A percentile compares a stretch with the other conserved stretches of the same genome.
Conservation (phyloP, 78 protist species). For the Capsaspora owczarzaki region DNA sequence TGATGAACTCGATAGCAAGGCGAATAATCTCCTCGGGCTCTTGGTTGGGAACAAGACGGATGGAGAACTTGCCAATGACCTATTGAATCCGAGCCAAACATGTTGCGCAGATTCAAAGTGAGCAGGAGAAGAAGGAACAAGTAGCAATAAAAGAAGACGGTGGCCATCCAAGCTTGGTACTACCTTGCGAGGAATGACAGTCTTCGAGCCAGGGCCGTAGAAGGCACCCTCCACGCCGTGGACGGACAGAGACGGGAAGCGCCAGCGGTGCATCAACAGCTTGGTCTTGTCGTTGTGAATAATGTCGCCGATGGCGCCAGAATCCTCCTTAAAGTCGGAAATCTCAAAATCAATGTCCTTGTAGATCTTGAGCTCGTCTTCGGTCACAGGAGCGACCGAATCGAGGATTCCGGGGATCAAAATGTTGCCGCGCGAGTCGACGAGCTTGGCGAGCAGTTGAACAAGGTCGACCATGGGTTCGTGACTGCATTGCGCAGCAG, state of each 20-base stretch:
- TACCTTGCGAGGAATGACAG: slow-evolving; percentile 29
- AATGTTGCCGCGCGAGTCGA: not conserved
- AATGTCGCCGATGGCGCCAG: not conserved
- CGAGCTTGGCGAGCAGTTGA: not conserved
- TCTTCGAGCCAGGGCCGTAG: slow-evolving; percentile 18
- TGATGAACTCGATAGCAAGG: not conserved
- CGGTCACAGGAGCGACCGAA: not conserved
- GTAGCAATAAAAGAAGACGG: not conserved
- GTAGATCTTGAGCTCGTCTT: not conserved
- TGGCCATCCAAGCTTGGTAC: not conserved
- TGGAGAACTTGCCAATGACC: not conserved
- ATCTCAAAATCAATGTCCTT: not conserved
- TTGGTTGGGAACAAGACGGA: not conserved
- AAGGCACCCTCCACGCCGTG: slow-evolving; percentile 39
- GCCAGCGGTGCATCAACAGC: slow-evolving; percentile 27
- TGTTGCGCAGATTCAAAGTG: not conserved
- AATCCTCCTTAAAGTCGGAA: not conserved
- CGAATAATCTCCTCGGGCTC: not conserved
- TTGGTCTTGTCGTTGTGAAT: not conserved
- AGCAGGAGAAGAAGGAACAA: not conserved
- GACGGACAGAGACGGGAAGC: slow-evolving; percentile 26
- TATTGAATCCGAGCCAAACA: no score
- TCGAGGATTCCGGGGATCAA: not conserved
- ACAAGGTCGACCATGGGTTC: no score
- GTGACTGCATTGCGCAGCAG: no score